Evolutionary conservation across 2,329 filamentous ascomycete species (phyloP), one percentile per base, ranked within the genome.

Genomic region (Grosmannia clavigera): DNA sequence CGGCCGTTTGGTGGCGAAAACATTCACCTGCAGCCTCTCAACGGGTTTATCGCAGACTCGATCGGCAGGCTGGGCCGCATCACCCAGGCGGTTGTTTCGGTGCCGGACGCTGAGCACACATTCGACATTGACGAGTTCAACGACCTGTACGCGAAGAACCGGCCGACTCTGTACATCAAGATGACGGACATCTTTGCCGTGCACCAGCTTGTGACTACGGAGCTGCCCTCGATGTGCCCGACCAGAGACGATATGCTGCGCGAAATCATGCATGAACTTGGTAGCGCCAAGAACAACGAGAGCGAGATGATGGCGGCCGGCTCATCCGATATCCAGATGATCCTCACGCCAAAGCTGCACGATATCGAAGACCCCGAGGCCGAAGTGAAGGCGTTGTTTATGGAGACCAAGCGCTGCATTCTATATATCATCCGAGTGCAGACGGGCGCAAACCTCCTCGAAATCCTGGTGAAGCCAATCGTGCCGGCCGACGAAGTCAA

Each of bases 91-190:
- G 74, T 97, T 62, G 90, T 99, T 65, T 83, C 87, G 14, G 88
- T 97, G 14, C 85, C 88, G 16, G 87, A 94, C 67, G 89, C 90
- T 0, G 94, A 99, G 72, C 81, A 84, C 58, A 94, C 94, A 29
- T 99, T 97, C 69, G 92, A 97, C 72, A 96, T 99, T 70, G 94
- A 99, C 70, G 94, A 97, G 71, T 99, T 94, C 81, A 97, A 96
- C 70, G 94, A 99, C 69, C 81, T 99, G 7, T 97, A 97, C 70
- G 89, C 92, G 60, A 92, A 95, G 71, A 94, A 91, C 64, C 96
- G 96, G 73, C 94, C 94, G 7, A 97, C 92, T 0, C 79, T 99
- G n/a, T 99, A 97, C 76, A 96, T 99, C 77, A 99, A 99, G 76
- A 92, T 99, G 83, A 83, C 88, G 19, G 94, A 99, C 71, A 92